Base-by-base conservation (phyloP, 2,329 filamentous ascomycete genomes). In the Calonectria naviculata region DNA sequence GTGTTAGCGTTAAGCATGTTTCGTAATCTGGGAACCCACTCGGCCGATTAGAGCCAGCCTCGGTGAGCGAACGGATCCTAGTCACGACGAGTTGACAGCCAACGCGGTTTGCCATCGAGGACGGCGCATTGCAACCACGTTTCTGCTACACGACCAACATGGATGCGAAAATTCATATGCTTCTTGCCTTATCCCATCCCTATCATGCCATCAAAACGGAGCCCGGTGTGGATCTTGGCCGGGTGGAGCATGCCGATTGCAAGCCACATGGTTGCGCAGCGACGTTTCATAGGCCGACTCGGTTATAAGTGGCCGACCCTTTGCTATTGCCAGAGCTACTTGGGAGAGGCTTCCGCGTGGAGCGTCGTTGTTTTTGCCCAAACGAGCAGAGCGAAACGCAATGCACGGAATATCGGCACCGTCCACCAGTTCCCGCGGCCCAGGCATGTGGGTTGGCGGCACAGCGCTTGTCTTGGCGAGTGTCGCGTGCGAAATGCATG, bases 391-490 rank as follows among this genome's bases (percentile, higher is more conserved):
- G 21, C 8, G 31, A 29, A 15, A 34, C 36, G 41, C 65, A 65
- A 44, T 17, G 34, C 47, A 65, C 62, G 62, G 62, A 49, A 65
- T 56, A 54, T 65, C 62, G 62, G 62, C 62, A 65, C 62, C 47
- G 36, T 38, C 26, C 26, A 54, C 36, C n/a, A 31, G 26, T 54
- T 42, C 62, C 47, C 47, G 36, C 36, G 4, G 36, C 24, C 24
- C 52, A 34, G 46, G 26, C 13, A 42, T 56, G 62, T 54, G 62
- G 21, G 17, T 24, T 13, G 52, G 52, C 52, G 52, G 52, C 52
- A 58, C 52, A 58, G 52, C 34, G 6, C 52, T 38, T 26, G 36
- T n/a, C 36, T 44, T 31, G 24, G 21, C 26, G 17, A 29, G 36
- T 54, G 46, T 65, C 62, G 62, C 62, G 62, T 65, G 62, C 62